A percentile compares a stretch with the other conserved stretches of the same genome.
These are phyloP conservation scores for Ogataea chonburiensis DNA, from an alignment of 805 yeast genomes.

Conservation along the genomic window DNA sequence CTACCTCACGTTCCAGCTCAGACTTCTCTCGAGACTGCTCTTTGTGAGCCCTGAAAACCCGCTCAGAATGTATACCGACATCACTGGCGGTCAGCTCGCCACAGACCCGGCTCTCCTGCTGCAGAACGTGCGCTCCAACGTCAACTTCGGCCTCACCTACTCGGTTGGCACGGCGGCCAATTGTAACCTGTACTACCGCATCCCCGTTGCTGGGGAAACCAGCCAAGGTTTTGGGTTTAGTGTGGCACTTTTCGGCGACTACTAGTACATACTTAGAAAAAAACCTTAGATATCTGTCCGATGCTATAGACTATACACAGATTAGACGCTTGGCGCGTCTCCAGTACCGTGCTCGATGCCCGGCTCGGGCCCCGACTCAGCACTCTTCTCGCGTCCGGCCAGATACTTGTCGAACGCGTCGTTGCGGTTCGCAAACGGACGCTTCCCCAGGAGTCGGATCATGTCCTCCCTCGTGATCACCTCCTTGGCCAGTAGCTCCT, in stretches of 20 bases:
- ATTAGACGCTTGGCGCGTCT: too few relatives aligned
- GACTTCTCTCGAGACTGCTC: slow-evolving; percentile 60
- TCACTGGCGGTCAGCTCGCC: slow-evolving; percentile 63
- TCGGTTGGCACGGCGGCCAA: slow-evolving; percentile 60
- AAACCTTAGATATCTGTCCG: too few relatives aligned
- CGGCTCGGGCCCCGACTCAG: slow-evolving; percentile 5
- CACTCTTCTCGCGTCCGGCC: slow-evolving; percentile 26
- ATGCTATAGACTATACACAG: slow-evolving; percentile 3
- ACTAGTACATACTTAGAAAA: slow-evolving; percentile 15
- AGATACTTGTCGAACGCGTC: slow-evolving; percentile 90
- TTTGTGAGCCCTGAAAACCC: slow-evolving; percentile 45
- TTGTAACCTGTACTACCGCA: slow-evolving; percentile 61
- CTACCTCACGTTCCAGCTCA: slow-evolving; percentile 22
- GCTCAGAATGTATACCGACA: slow-evolving; percentile 60
- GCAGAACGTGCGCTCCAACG: slow-evolving; percentile 17
- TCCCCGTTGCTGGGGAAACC: slow-evolving; percentile 58
- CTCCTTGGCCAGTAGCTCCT: slow-evolving; percentile 68
- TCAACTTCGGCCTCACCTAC: slow-evolving; percentile 58
- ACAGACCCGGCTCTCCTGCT: slow-evolving; percentile 21
- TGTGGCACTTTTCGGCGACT: slow-evolving; percentile 28
- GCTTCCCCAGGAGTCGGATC: slow-evolving; percentile 70
- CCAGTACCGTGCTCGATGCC: too few relatives aligned
- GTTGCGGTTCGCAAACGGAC: slow-evolving; percentile 76
- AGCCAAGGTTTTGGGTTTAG: slow-evolving; percentile 47
- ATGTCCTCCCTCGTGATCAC: slow-evolving; percentile 81